Evolutionary conservation across 192 early-diverging fungal species (phyloP), one percentile per base, ranked within the genome.

Genomic region (Backusella australiensis): DNA sequence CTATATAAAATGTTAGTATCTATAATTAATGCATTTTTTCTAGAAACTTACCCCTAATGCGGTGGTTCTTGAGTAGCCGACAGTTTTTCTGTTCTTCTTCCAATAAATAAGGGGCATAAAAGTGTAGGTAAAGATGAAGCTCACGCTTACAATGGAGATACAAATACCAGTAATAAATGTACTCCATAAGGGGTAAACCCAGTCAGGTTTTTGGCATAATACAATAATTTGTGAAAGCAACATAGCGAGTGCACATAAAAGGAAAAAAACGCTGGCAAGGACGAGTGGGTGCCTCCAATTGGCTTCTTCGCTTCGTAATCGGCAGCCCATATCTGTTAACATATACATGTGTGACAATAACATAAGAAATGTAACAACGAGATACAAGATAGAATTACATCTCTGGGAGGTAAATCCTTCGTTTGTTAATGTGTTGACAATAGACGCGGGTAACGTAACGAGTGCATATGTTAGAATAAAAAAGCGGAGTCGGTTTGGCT

Each of bases 61-160:
- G 21, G 72, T 73, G 52, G 52, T 73, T 63, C 52, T 53, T 19
- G 72, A 73, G 14, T 73, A 34, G 2, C 52, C 52, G 2, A 56
- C 52, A 4, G 52, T 73, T 5, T 35, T 52, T 36, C 72, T 32
- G 46, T 63, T 73, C 12, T 53, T 41, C 12, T 26, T 53, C 72
- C 72, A 73, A 39, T 73, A 63, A 39, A 73, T 59, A 39, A 73
- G 53, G 29, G 72, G 56, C 36, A 63, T 38, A 26, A 73, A 73
- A 56, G 72, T 73, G 34, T 59, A 73, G 8, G 72, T 73, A 63
- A 73, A 73, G 19, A 63, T 41, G 23, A 34, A 53, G 2, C 49
- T 39, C 14, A 36, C 53, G 9, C 72, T 34, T 17, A 73, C 11
- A 32, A 59, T 36, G 15, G 53, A 49, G 14, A 52, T 7, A 12